Percentiles rank a stretch among this genome's conserved stretches.
These are phyloP conservation scores for Mycena floridula DNA, from an alignment of 768 basidiomycete species.

Conservation along the genomic window DNA sequence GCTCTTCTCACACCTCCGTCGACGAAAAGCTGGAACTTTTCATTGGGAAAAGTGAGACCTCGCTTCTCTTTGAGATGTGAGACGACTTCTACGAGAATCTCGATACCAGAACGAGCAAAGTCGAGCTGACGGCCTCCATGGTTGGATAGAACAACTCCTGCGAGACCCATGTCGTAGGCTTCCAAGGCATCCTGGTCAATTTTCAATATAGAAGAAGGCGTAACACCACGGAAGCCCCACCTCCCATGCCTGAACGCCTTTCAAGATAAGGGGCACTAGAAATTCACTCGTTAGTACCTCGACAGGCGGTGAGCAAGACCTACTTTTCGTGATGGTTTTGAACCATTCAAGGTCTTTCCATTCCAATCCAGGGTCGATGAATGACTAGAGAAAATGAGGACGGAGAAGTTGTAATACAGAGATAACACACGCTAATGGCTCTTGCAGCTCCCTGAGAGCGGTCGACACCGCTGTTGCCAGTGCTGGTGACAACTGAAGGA, in stretches of 20 bases:
- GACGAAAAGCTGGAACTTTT: slow-evolving; percentile 77
- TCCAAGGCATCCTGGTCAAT: slow-evolving; percentile 62
- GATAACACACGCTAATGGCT: slow-evolving; percentile 62
- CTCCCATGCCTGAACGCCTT: slow-evolving; percentile 88
- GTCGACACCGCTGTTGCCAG: slow-evolving; percentile 55
- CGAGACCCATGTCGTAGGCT: slow-evolving; percentile 71
- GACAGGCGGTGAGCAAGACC: neutral
- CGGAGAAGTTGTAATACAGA: neutral
- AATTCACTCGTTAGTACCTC: slow-evolving; percentile 1
- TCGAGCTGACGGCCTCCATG: slow-evolving; percentile 79
- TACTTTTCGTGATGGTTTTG: slow-evolving; percentile 45
- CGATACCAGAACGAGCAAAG: slow-evolving; percentile 81
- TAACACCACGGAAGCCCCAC: slow-evolving; percentile 19
- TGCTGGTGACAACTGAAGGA: slow-evolving; percentile 46
- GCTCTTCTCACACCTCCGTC: slow-evolving; percentile 95
- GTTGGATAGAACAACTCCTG: slow-evolving; percentile 82
- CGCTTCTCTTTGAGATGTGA: slow-evolving; percentile 59
- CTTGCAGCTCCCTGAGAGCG: slow-evolving; percentile 89
- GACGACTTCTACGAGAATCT: slow-evolving; percentile 85
- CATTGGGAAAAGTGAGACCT: slow-evolving; percentile 69
- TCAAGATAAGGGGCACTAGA: slow-evolving; percentile 83
- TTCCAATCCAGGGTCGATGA: slow-evolving; percentile 87
- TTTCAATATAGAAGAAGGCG: neutral
- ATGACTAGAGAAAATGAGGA: slow-evolving; percentile 47
- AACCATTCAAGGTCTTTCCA: slow-evolving; percentile 88